A percentile compares a stretch with the other conserved stretches of the same genome.
Evolutionary conservation across 768 basidiomycete genomes (phyloP).

Genomic region (Lentinula guzmanii): DNA sequence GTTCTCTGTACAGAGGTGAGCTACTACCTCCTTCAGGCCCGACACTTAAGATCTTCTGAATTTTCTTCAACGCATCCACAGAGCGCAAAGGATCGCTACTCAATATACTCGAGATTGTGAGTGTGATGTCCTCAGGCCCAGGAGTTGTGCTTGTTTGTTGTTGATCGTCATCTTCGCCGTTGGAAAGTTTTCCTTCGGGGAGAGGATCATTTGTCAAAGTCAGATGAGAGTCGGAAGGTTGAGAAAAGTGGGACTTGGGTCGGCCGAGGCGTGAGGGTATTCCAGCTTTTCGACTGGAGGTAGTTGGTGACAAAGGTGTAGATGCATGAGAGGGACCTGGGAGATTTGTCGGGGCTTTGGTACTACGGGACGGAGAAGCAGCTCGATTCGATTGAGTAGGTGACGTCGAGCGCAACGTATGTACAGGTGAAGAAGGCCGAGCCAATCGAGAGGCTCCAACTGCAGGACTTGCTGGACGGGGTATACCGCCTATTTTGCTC

Average conservation of each 20-base stretch:
- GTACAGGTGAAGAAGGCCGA: conserved; percentile 36
- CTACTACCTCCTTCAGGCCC: conserved; percentile 69
- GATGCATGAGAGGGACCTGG: conserved; percentile 23
- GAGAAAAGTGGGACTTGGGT: conserved; percentile 46
- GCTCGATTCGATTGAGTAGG: conserved; percentile 34
- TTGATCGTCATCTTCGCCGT: neutral
- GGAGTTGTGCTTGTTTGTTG: neutral
- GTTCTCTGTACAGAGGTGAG: conserved; percentile 66
- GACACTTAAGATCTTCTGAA: conserved; percentile 80
- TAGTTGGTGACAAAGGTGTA: conserved; percentile 35
- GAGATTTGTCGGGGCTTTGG: conserved; percentile 35
- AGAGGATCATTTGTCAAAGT: conserved; percentile 6
- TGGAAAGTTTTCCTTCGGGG: neutral
- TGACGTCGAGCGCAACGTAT: conserved; percentile 25
- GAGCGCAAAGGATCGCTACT: conserved; percentile 81
- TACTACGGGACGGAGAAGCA: conserved; percentile 41
- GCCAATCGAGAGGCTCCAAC: conserved; percentile 32
- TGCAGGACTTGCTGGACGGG: conserved; percentile 45
- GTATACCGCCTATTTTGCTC: conserved; percentile 36
- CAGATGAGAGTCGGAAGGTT: conserved; percentile 14
- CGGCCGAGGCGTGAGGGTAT: conserved; percentile 72
- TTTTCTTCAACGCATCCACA: conserved; percentile 90
- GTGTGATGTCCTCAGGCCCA: conserved; percentile 56
- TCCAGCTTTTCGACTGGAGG: conserved; percentile 53
- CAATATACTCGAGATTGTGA: conserved; percentile 84